A percentile compares a stretch with the other conserved stretches of the same genome.
Evolutionary conservation across 23 red algal species (phyloP).

Genomic region (Cyanidioschyzon merolae): DNA sequence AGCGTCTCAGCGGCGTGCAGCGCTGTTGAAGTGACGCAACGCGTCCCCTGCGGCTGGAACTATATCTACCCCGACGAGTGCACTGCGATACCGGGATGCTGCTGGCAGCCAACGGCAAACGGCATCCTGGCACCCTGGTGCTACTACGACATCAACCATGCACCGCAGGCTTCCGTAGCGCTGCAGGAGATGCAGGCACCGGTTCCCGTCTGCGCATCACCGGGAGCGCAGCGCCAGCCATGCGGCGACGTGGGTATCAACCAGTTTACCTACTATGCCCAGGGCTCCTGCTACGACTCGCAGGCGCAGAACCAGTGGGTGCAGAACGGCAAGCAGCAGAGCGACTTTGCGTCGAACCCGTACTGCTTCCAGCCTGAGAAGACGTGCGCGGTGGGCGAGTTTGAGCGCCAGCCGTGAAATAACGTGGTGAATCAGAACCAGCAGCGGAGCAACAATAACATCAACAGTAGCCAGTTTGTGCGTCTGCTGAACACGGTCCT

Average conservation of each 20-base stretch:
- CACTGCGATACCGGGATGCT: conserved; percentile 14
- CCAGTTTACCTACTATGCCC: conserved; percentile 7
- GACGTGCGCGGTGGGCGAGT: conserved; percentile 13
- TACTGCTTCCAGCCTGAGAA: conserved; percentile 14
- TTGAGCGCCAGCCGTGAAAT: conserved; percentile 14
- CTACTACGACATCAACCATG: conserved; percentile 15
- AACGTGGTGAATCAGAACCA: not conserved
- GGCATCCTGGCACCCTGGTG: conserved; percentile 16
- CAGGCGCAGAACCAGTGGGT: not conserved
- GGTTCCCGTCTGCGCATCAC: not conserved
- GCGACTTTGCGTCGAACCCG: not conserved
- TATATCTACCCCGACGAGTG: conserved; percentile 20
- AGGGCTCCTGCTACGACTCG: conserved; percentile 15
- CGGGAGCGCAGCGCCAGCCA: not conserved
- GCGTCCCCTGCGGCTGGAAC: conserved; percentile 7
- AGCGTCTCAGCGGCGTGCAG: conserved; percentile 2
- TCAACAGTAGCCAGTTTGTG: not conserved
- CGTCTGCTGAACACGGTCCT: not conserved
- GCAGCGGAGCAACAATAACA: conserved; percentile 12
- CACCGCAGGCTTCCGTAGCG: conserved; percentile 1
- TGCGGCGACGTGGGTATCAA: conserved; percentile 12
- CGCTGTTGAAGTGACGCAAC: not conserved
- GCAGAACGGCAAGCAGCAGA: not conserved
- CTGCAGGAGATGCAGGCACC: conserved; percentile 2
- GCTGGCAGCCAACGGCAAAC: conserved; percentile 14